A percentile compares a stretch with the other conserved stretches of the same genome.
phyloP scores from a whole-genome alignment of 2,329 filamentous ascomycete genomes.

The Penicillium sclerotigenum region DNA sequence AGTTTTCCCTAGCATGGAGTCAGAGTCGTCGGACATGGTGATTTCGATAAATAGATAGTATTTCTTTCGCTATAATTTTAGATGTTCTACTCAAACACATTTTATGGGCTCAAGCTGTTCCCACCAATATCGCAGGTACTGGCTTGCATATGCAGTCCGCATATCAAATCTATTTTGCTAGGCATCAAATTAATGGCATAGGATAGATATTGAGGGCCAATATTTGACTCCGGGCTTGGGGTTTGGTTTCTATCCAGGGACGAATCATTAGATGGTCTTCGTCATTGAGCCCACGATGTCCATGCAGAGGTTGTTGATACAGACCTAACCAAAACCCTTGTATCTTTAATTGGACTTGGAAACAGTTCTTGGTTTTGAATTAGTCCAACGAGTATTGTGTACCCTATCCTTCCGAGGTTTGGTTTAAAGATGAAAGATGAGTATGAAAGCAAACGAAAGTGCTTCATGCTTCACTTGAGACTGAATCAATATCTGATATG shows the following conservation, averaged over 20 bases:
- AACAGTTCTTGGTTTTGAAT: background rate
- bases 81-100: background rate
- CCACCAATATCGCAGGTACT: background rate
- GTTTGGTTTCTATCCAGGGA: background rate
- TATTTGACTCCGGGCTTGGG: background rate
- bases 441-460: background rate
- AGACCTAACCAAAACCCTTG: background rate
- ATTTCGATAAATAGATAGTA: background rate
- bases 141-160: background rate
- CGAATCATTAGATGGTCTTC: too few relatives aligned
- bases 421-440: too few relatives aligned
- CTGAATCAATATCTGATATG: background rate
- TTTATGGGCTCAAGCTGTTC: background rate
- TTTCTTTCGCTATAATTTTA: background rate
- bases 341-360: background rate
- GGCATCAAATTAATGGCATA: too few relatives aligned
- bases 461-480: background rate
- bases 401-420: background rate
- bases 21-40: slow-evolving; percentile 39
- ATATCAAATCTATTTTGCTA: background rate
- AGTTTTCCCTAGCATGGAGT: slow-evolving; percentile 72
- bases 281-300: background rate
- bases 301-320: background rate
- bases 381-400: background rate
- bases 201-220: background rate